Evolutionary conservation across 768 basidiomycete species (phyloP).

Genomic region (Calocera cornea): DNA sequence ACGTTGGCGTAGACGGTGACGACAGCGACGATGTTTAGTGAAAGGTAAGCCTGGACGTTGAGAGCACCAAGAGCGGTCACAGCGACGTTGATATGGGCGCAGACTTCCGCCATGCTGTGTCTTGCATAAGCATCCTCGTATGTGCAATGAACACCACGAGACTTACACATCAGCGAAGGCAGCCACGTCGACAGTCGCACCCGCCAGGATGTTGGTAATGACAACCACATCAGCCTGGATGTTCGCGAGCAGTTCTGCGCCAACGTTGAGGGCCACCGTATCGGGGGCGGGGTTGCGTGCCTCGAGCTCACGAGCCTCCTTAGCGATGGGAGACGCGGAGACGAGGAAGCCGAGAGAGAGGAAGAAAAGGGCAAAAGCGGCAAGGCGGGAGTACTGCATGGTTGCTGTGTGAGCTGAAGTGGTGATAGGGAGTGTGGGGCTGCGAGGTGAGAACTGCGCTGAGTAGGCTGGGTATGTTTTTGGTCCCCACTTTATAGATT

Average conservation of each 20-base stretch:
- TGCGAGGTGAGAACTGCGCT: not conserved
- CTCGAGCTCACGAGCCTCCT: not conserved
- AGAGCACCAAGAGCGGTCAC: not conserved
- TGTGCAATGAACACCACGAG: not conserved
- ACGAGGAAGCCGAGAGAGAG: conserved; percentile 1
- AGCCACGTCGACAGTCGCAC: not conserved
- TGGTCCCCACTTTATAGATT: not conserved
- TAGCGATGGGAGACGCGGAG: not conserved
- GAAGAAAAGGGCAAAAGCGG: conserved; percentile 1
- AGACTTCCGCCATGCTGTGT: not conserved
- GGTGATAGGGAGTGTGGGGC: not conserved
- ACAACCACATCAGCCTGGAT: not conserved
- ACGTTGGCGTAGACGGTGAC: not conserved
- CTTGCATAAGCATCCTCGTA: not conserved
- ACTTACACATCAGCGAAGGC: not conserved
- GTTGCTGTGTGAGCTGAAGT: not conserved
- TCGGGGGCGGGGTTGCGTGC: not conserved
- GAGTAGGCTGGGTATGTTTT: not conserved
- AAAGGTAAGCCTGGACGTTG: not conserved
- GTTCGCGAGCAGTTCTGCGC: not conserved
- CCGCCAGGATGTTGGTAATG: not conserved
- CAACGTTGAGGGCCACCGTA: not conserved
- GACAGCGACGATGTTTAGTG: not conserved
- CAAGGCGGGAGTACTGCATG: conserved; percentile 1
- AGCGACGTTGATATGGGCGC: not conserved